phyloP scores from a whole-genome alignment of 2,329 filamentous ascomycete genomes.

The Sarocladiaceae sp. region DNA sequence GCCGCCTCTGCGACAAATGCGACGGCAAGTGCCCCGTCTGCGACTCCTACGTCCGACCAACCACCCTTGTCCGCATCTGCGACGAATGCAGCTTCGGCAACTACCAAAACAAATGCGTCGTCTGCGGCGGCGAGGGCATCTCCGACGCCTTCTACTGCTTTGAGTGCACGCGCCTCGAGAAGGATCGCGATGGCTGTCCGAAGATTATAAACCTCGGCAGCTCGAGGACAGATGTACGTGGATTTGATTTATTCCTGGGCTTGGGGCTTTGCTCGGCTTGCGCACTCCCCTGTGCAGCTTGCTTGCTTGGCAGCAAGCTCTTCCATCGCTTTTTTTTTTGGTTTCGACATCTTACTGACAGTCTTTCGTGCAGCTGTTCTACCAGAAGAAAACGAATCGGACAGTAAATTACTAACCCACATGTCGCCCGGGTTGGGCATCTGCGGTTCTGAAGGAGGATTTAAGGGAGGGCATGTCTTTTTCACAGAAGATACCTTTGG shows the following conservation, averaged over 20 bases:
- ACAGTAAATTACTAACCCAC: conserved; percentile 46
- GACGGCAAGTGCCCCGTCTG: conserved; percentile 99
- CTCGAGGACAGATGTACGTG: conserved; percentile 77
- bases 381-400: conserved; percentile 62
- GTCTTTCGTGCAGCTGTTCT: conserved; percentile 43
- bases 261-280: conserved; percentile 23
- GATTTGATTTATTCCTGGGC: no score
- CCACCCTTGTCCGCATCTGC: conserved; percentile 95
- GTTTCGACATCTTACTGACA: conserved; percentile 5
- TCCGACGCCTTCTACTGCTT: conserved; percentile 99
- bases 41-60: conserved; percentile 97
- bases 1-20: conserved; percentile 98
- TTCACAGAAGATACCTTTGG: background rate
- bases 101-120: conserved; percentile 99
- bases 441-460: background rate
- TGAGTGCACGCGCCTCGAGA: conserved; percentile 93
- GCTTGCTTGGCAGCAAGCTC: background rate
- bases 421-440: conserved; percentile 43
- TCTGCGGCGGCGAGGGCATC: conserved; percentile 96
- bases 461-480: background rate
- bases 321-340: conserved; percentile 33
- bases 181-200: conserved; percentile 93
- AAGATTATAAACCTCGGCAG: conserved; percentile 99
- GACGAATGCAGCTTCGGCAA: conserved; percentile 99
- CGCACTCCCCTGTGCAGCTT: background rate